Base-by-base conservation (phyloP, 129 eudicot species). In the Saussurea involucrata region DNA sequence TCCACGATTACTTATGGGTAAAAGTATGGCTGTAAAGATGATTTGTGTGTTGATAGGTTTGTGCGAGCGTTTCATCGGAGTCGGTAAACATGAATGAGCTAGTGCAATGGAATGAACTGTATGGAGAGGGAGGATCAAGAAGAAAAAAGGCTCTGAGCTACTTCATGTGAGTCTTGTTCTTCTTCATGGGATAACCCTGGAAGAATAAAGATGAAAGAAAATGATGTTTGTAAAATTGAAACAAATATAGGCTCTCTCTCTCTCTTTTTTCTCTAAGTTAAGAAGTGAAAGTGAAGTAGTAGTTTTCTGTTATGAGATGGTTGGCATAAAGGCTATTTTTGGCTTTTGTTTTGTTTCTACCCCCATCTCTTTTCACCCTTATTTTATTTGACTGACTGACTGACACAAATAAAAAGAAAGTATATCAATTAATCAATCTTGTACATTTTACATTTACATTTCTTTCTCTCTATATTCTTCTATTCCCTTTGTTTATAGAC, bases 41-140 rank as follows among this genome's bases (percentile, higher is more conserved):
- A 3, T 22, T 32, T 5, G 28, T 18, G 61, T 18, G 4, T 10
- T 71, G 13, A 57, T 79, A 93, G 98, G 98, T 93, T 68, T 93
- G 96, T 80, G 96, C 98, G 2, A 90, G 98, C 20, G 96, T 90
- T 8, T 88, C 98, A 15, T 85, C 90, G 0, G 98, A 93, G 79
- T 88, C 96, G 8, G 87, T 73, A 58, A 93, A 88, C 83, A 93
- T 93, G 96, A 88, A 86, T 4, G 94, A 88, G 88, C 95, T 93
- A 37, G 78, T 86, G 66, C 92, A 93, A 72, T 93, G 98, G 98
- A 93, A 93, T 40, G 98, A 90, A 49, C 87, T 88, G 9, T 93
- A 93, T 68, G 98, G 98, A 1, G 98, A 93, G 65, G 98, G 98
- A 46, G 98, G 98, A 21, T 93, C 96, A 0, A 83, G 98, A 78